Base-by-base conservation (phyloP, 768 basidiomycete species). In the Rickenella mellea region DNA sequence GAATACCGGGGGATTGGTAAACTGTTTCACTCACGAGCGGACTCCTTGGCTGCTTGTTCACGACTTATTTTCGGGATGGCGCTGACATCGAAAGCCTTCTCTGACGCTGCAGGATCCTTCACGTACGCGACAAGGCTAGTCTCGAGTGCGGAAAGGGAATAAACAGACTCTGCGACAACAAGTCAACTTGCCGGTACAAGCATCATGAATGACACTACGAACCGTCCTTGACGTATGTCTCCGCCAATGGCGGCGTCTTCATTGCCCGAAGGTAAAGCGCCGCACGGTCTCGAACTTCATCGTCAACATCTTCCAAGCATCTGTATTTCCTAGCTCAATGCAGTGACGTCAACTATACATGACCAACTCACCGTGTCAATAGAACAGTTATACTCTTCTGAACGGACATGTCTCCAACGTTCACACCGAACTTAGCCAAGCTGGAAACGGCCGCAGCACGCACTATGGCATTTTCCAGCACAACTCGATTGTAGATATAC, bases 401-500 rank as follows among this genome's bases (percentile, higher is more conserved):
- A 45, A 97, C 68, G 27, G 75, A 69, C 39, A 66, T 61, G 59
- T 98, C 96, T 5, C 73, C 64, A 12, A 88, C 83, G 54, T 89
- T 88, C 39, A 96, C 81, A 43, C 96, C 96, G 51, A 99, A 98
- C 66, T 98, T 98, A 40, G 91, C 96, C 58, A 99, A 66, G 53
- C 85, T 89, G 15, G 89, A 71, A 8, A 99, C 94, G 19, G 96
- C 96, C 1, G 96, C 96, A 15, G 96, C 94, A 48, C 96, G 74
- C 39, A 99, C 96, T 35, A 93, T 92, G 5, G 96, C 91, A 53
- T 98, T 99, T 65, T 99, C 96, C 53, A 99, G 67, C 12, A 99
- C 92, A 19, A 99, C 96, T 22, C 96, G 91, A 65, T 99, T 99
- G 66, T 99, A 99, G 57, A 99, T 99, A 70, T 93, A 98, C 32